phyloP scores from a whole-genome alignment of 495 filamentous ascomycete species.

The Neurospora terricola region DNA sequence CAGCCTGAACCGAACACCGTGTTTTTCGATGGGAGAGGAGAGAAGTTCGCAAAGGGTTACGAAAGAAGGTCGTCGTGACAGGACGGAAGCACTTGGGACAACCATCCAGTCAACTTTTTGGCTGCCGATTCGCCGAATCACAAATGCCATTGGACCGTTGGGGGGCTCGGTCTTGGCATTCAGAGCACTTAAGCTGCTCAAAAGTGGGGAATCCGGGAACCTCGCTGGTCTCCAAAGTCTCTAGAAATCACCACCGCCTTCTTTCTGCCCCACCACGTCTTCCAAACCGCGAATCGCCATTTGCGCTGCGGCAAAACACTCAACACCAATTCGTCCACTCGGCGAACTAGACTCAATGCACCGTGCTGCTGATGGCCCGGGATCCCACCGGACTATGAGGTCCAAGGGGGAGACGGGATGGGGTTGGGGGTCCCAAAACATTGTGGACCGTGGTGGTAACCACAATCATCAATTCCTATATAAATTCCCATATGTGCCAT shows the following conservation, averaged over 20 bases:
- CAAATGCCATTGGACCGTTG: background rate
- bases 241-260: conserved; percentile 14
- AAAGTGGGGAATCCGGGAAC: background rate
- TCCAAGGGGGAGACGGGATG: background rate
- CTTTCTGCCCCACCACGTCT: conserved; percentile 8
- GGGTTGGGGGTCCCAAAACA: background rate
- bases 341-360: background rate
- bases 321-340: background rate
- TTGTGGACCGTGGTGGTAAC: background rate
- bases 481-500: background rate
- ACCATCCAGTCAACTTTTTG: background rate
- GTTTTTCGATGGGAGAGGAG: background rate
- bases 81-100: background rate
- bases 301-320: background rate
- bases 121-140: background rate
- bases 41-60: background rate
- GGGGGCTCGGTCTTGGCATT: background rate
- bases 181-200: background rate
- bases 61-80: background rate
- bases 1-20: background rate
- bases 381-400: background rate
- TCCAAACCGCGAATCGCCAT: conserved; percentile 14
- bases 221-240: background rate
- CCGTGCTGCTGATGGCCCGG: background rate
- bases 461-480: background rate